These are phyloP conservation scores for Apiospora rasikravindrae DNA, from an alignment of 2,329 filamentous ascomycete genomes.

Conservation along the genomic window DNA sequence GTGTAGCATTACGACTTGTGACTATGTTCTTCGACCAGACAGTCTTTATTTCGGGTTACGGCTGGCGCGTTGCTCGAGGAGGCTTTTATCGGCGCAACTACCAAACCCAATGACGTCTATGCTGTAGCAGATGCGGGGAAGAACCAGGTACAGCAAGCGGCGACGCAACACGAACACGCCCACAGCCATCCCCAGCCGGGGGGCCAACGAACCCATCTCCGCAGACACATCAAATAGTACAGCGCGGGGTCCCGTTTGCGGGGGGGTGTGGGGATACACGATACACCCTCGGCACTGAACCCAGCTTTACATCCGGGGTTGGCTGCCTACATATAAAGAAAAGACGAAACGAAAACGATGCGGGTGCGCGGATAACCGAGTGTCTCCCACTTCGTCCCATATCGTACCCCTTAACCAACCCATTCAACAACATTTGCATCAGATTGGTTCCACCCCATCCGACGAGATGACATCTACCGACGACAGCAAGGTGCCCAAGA, in stretches of 20 bases:
- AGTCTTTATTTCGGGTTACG: no score
- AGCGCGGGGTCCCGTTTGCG: not conserved
- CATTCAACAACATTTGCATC: not conserved
- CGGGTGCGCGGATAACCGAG: not conserved
- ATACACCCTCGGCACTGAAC: not conserved
- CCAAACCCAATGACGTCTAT: not conserved
- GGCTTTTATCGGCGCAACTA: not conserved
- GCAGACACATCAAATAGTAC: not conserved
- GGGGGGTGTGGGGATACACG: not conserved
- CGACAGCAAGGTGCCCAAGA: conserved; percentile 9
- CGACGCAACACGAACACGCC: not conserved
- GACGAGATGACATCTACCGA: not conserved
- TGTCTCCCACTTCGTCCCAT: not conserved
- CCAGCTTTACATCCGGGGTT: not conserved
- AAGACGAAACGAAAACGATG: not conserved
- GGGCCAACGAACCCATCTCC: not conserved
- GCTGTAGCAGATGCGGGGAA: not conserved
- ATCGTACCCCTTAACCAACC: not conserved
- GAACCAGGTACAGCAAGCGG: not conserved
- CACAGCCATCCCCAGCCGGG: not conserved
- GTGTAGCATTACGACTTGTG: no score
- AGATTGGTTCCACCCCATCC: not conserved
- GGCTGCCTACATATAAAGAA: not conserved
- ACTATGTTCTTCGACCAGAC: no score
- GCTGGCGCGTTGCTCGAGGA: no score